These are phyloP conservation scores for Aspergillus mulundensis DNA, from an alignment of 495 filamentous ascomycete genomes.

Conservation along the genomic window DNA sequence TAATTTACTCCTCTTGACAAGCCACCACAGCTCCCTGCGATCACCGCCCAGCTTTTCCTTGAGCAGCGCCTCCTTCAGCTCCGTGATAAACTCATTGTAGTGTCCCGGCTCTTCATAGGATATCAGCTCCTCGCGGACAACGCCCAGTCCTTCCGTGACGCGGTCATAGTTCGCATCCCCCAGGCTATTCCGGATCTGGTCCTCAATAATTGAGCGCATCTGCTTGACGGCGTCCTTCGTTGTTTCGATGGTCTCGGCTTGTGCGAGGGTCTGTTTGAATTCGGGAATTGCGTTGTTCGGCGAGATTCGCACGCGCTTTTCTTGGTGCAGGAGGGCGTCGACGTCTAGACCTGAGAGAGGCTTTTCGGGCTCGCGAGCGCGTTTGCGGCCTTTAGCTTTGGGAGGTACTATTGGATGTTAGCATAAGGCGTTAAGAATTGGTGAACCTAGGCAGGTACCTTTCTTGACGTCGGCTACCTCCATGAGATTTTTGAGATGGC, in stretches of 20 bases:
- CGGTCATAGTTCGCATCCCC: slow-evolving; percentile 71
- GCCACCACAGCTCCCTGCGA: slow-evolving; percentile 77
- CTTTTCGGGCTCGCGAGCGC: slow-evolving; percentile 64
- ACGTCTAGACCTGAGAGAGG: slow-evolving; percentile 91
- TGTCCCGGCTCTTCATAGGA: slow-evolving; percentile 69
- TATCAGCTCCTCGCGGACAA: slow-evolving; percentile 72
- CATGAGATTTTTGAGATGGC: slow-evolving; percentile 58
- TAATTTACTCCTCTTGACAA: slow-evolving; percentile 60
- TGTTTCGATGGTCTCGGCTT: slow-evolving; percentile 55
- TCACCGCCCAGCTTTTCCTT: slow-evolving; percentile 74
- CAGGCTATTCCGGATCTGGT: slow-evolving; percentile 65
- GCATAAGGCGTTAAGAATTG: not conserved
- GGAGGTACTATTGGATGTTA: slow-evolving; percentile 59
- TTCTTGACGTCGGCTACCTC: slow-evolving; percentile 79
- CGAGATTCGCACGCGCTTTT: slow-evolving; percentile 64
- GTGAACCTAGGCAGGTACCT: slow-evolving; percentile 49
- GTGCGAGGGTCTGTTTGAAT: slow-evolving; percentile 76
- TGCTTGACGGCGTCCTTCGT: slow-evolving; percentile 69
- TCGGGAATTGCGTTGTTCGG: slow-evolving; percentile 81
- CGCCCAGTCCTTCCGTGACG: slow-evolving; percentile 70
- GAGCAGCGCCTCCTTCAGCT: slow-evolving; percentile 69
- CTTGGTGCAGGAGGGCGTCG: slow-evolving; percentile 63
- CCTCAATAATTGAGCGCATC: slow-evolving; percentile 66
- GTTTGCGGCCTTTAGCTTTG: slow-evolving; percentile 71
- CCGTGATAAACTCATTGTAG: slow-evolving; percentile 71